Percentiles rank a stretch among this genome's conserved stretches.
Evolutionary conservation across 1,139 yeast genomes (phyloP).

Genomic region (Geotrichum reessii): DNA sequence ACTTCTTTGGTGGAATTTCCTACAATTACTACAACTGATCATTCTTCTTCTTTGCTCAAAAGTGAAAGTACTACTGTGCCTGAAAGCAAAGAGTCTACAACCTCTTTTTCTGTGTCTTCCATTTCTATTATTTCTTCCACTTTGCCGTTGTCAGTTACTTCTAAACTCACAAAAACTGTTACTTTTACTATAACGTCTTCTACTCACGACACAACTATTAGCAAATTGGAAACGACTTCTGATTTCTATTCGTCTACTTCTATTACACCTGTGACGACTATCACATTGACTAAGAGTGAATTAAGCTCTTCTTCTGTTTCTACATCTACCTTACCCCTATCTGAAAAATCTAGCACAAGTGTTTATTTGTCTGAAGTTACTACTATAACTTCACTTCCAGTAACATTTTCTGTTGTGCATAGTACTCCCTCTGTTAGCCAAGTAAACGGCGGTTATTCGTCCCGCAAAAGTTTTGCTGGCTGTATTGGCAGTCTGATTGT

Average conservation of each 20-base stretch:
- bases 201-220: background rate
- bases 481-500: background rate
- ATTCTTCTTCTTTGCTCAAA: too few relatives aligned
- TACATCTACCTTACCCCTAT: too few relatives aligned
- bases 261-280: too few relatives aligned
- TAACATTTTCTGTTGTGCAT: background rate
- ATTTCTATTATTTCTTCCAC: background rate
- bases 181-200: background rate
- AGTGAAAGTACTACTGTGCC: too few relatives aligned
- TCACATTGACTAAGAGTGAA: too few relatives aligned
- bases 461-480: background rate
- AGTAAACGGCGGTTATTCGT: background rate
- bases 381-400: background rate
- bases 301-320: too few relatives aligned
- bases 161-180: background rate
- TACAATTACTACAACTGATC: too few relatives aligned
- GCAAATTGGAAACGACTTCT: background rate
- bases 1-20: background rate
- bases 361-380: too few relatives aligned
- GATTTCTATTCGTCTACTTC: background rate
- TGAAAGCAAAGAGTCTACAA: background rate
- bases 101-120: background rate
- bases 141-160: background rate
- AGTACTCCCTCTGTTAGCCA: background rate
- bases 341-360: too few relatives aligned